phyloP scores from a whole-genome alignment of 176 grass and related monocot genomes.

The Oryza longistaminata region DNA sequence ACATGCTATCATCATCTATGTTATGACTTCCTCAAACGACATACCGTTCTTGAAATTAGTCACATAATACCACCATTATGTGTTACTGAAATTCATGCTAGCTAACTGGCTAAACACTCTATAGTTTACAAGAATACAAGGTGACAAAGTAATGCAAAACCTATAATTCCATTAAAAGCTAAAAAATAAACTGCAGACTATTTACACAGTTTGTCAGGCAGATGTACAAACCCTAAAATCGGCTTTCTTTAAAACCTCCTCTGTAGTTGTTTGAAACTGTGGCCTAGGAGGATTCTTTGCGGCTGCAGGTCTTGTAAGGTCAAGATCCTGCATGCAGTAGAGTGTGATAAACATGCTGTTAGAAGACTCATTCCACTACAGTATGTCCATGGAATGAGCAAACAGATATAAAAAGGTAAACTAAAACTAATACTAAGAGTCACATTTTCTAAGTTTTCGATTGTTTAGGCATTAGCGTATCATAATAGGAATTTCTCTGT shows the following conservation, averaged over 20 bases:
- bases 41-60: background rate
- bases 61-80: background rate
- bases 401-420: conserved; percentile 10
- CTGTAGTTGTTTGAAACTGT: conserved; percentile 73
- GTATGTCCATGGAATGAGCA: conserved; percentile 1
- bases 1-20: background rate
- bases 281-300: conserved; percentile 41
- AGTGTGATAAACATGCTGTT: conserved; percentile 28
- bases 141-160: background rate
- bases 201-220: conserved; percentile 20
- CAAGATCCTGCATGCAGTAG: conserved; percentile 67
- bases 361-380: conserved; percentile 20
- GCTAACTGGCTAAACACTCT: background rate
- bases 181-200: background rate
- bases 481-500: conserved; percentile 5
- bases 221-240: conserved; percentile 82
- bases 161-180: background rate
- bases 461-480: background rate
- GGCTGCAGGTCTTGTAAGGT: conserved; percentile 69
- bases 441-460: background rate
- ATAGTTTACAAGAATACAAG: background rate
- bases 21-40: background rate
- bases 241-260: conserved; percentile 81
- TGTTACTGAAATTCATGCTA: conserved; percentile 1
- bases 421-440: background rate